phyloP scores from a whole-genome alignment of 2,329 filamentous ascomycete genomes.

The Claviceps citrina region DNA sequence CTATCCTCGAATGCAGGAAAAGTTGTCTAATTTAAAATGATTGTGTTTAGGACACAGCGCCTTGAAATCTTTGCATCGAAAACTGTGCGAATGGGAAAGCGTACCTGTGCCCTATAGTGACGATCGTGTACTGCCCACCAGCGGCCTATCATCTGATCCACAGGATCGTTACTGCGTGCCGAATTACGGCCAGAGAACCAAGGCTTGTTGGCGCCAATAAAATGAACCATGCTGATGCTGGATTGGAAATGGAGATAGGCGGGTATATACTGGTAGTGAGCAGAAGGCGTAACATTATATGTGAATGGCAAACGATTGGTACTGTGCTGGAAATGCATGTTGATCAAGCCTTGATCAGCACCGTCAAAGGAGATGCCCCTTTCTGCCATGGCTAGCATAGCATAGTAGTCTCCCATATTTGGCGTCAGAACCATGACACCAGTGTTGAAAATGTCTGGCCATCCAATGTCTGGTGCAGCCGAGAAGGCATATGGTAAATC shows the following conservation, averaged over 20 bases:
- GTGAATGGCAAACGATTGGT: slow-evolving; percentile 85
- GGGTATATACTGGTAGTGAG: slow-evolving; percentile 92
- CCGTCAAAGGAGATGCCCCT: slow-evolving; percentile 89
- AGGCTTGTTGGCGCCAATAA: slow-evolving; percentile 83
- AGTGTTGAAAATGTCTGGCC: slow-evolving; percentile 97
- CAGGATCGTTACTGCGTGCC: slow-evolving; percentile 43
- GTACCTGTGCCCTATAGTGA: slow-evolving; percentile 51
- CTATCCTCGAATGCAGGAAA: not conserved
- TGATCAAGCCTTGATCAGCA: slow-evolving; percentile 87
- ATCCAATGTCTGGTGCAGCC: slow-evolving; percentile 85
- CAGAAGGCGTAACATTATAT: slow-evolving; percentile 94
- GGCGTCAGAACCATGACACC: slow-evolving; percentile 87
- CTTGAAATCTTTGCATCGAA: not conserved
- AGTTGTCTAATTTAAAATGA: not conserved
- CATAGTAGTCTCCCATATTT: slow-evolving; percentile 75
- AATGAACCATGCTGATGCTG: slow-evolving; percentile 81
- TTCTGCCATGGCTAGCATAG: slow-evolving; percentile 68
- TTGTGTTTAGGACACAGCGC: not conserved
- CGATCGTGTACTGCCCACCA: slow-evolving; percentile 95
- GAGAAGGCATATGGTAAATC: slow-evolving; percentile 43
- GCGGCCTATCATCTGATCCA: slow-evolving; percentile 66
- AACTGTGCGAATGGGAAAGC: slow-evolving; percentile 9
- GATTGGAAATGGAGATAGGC: slow-evolving; percentile 88
- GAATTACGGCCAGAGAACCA: slow-evolving; percentile 55
- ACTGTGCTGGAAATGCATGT: slow-evolving; percentile 75